These are phyloP conservation scores for Solanum stenotomum DNA, from an alignment of 257 asterid genomes.

Conservation along the genomic window DNA sequence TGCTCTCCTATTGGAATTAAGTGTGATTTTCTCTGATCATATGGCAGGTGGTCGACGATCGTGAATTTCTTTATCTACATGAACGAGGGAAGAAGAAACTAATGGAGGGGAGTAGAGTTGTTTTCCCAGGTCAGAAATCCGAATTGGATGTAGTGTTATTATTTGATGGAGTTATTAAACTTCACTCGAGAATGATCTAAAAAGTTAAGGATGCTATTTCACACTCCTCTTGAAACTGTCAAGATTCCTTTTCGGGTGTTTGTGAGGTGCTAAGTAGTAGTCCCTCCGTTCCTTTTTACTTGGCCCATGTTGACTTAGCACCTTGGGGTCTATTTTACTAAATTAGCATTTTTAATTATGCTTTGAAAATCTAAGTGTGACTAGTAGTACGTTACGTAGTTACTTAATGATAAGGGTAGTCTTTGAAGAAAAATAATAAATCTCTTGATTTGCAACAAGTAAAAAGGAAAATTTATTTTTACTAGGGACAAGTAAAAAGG, in stretches of 20 bases:
- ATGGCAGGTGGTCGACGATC: slow-evolving; percentile 55
- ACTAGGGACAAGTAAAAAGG: neutral
- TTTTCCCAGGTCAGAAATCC: slow-evolving; percentile 64
- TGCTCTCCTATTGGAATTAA: neutral
- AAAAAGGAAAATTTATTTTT: neutral
- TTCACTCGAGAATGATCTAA: neutral
- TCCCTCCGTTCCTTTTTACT: neutral
- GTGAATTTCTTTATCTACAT: slow-evolving; percentile 52
- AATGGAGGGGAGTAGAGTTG: slow-evolving; percentile 73
- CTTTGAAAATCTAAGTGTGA: neutral
- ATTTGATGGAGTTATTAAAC: neutral
- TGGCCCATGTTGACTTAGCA: neutral
- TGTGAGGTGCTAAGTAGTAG: neutral
- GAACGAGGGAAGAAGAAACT: slow-evolving; percentile 86
- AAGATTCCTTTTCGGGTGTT: neutral
- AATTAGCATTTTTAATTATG: neutral
- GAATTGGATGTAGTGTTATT: neutral
- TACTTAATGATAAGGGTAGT: too few species aligned
- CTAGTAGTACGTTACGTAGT: neutral
- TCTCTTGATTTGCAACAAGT: neutral
- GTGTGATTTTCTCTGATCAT: neutral
- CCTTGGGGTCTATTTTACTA: neutral
- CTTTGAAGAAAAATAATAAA: neutral
- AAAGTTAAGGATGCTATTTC: neutral
- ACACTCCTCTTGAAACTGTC: neutral